Conservation (phyloP, 257 asterid genomes). For the Paraleonurus japonicus region DNA sequence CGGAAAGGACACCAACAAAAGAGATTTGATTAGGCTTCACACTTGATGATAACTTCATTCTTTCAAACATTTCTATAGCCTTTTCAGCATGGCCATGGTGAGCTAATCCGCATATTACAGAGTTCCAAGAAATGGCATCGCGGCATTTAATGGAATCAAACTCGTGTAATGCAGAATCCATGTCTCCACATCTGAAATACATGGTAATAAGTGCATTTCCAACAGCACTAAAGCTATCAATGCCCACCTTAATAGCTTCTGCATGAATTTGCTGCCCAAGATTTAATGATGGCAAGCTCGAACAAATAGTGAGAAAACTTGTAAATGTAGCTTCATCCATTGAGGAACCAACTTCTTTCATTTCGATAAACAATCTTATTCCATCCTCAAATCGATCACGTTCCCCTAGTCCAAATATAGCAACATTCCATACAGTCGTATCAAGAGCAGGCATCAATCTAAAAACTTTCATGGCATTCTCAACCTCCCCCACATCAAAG, state of each 20-base stretch:
- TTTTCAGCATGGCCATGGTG: slow-evolving; percentile 53
- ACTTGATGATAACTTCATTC: slow-evolving; percentile 43
- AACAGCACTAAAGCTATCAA: slow-evolving; percentile 40
- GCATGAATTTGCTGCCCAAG: slow-evolving; percentile 66
- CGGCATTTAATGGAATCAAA: slow-evolving; percentile 43
- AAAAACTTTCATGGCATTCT: slow-evolving; percentile 41
- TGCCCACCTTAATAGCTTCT: slow-evolving; percentile 46
- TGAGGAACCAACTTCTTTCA: slow-evolving; percentile 40
- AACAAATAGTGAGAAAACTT: slow-evolving; percentile 54
- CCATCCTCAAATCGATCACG: slow-evolving; percentile 53
- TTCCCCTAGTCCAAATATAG: slow-evolving; percentile 58
- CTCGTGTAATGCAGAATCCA: slow-evolving; percentile 46
- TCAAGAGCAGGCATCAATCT: slow-evolving; percentile 43
- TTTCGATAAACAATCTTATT: slow-evolving; percentile 42
- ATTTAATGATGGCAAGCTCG: slow-evolving; percentile 54
- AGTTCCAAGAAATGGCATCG: slow-evolving; percentile 64
- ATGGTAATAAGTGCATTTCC: slow-evolving; percentile 54
- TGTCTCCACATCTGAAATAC: slow-evolving; percentile 60
- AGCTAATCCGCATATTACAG: slow-evolving; percentile 64
- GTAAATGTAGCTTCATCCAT: slow-evolving; percentile 61
- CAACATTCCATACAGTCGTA: slow-evolving; percentile 55
- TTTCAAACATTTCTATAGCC: slow-evolving; percentile 51
- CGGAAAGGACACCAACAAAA: slow-evolving; percentile 62
- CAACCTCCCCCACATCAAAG: slow-evolving; percentile 43
- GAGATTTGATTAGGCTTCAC: slow-evolving; percentile 52